Evolutionary conservation across 1,284 basidiomycete species (phyloP).

Genomic region (Coriolopsis trogii): DNA sequence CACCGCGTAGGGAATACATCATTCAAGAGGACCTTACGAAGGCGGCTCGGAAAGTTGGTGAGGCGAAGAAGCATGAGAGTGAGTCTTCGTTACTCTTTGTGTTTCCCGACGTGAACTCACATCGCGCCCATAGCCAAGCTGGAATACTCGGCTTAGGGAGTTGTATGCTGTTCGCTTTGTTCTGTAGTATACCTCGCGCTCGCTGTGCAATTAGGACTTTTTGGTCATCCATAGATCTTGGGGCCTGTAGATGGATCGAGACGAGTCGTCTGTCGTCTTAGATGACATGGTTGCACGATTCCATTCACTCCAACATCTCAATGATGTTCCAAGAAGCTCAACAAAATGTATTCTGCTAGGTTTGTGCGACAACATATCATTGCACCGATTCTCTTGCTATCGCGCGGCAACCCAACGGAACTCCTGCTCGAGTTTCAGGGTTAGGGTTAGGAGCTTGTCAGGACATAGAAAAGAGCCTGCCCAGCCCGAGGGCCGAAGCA

Average conservation of each 20-base stretch:
- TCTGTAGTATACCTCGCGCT: constrained; percentile 18
- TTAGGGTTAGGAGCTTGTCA: constrained; percentile 24
- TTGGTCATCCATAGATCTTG: not conserved
- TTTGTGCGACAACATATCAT: too few relatives aligned
- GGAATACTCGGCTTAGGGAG: constrained; percentile 52
- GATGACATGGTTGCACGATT: too few relatives aligned
- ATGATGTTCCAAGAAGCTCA: too few relatives aligned
- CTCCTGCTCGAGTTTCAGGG: constrained; percentile 8
- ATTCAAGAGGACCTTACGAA: constrained; percentile 97
- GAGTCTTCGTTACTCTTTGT: constrained; percentile 33
- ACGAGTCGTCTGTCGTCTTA: too few relatives aligned
- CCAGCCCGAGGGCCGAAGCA: constrained; percentile 36
- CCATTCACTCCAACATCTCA: too few relatives aligned
- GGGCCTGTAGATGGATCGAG: too few relatives aligned
- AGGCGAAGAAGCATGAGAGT: constrained; percentile 97
- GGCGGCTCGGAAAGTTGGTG: constrained; percentile 95
- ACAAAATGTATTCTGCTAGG: too few relatives aligned
- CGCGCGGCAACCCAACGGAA: too few relatives aligned
- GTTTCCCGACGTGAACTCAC: constrained; percentile 10
- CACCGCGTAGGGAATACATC: constrained; percentile 73
- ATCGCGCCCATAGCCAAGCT: constrained; percentile 49
- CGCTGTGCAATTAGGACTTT: constrained; percentile 14
- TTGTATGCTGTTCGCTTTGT: not conserved
- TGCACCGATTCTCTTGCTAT: too few relatives aligned
- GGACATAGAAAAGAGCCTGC: constrained; percentile 29